These are phyloP conservation scores for Senna siamea DNA, from an alignment of 306 rosid genomes.

Conservation along the genomic window DNA sequence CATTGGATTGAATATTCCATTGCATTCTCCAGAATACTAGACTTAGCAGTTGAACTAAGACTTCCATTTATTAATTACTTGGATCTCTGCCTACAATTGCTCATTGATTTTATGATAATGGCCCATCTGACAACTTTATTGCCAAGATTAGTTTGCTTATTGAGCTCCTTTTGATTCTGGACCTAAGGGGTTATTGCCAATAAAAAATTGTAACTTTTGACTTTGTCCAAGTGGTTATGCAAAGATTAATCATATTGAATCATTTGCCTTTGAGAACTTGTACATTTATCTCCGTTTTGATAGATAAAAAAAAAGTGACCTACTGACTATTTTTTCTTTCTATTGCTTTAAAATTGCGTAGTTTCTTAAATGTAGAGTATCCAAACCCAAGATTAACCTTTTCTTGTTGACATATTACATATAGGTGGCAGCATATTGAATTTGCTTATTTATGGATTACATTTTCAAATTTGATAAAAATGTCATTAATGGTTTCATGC, in stretches of 20 bases:
- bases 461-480: background rate
- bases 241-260: too few relatives aligned
- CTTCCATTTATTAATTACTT: background rate
- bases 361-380: too few relatives aligned
- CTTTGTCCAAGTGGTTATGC: too few relatives aligned
- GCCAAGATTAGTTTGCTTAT: background rate
- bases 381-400: slow-evolving; percentile 5
- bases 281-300: too few relatives aligned
- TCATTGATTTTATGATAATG: background rate
- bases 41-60: slow-evolving; percentile 1
- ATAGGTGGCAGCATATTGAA: background rate
- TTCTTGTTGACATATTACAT: background rate
- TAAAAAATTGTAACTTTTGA: background rate
- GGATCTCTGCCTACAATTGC: background rate
- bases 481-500: slow-evolving; percentile 35
- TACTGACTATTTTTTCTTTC: too few relatives aligned
- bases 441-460: background rate
- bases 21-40: background rate
- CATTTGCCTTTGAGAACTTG: too few relatives aligned
- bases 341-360: too few relatives aligned
- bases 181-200: background rate
- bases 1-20: background rate
- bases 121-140: background rate
- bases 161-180: background rate
- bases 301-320: too few relatives aligned